Conservation (phyloP, 1,139 yeast genomes). For the Suhomyces guaymorum region DNA sequence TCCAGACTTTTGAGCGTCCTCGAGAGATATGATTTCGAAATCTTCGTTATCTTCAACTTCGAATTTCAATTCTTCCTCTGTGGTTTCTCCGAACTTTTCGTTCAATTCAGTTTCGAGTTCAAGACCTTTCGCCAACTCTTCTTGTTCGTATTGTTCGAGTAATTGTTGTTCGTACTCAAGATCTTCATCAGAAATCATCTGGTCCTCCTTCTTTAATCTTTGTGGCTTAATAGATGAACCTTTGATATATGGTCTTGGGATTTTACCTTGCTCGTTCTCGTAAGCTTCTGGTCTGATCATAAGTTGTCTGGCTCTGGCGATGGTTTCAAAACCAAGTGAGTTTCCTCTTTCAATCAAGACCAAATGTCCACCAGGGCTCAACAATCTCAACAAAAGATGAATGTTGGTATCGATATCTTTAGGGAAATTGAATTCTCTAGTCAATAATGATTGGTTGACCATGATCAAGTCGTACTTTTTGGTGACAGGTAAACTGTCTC, state of each 20-base stretch:
- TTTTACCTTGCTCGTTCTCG: slow-evolving; percentile 56
- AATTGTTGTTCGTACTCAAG: slow-evolving; percentile 34
- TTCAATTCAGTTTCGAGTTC: slow-evolving; percentile 40
- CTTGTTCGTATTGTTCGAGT: slow-evolving; percentile 27
- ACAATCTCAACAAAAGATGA: slow-evolving; percentile 57
- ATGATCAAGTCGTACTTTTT: slow-evolving; percentile 78
- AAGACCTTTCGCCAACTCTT: slow-evolving; percentile 17
- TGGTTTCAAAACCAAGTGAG: slow-evolving; percentile 82
- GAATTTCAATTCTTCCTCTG: slow-evolving; percentile 48
- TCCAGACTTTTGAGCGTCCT: slow-evolving; percentile 17
- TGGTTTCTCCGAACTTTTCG: slow-evolving; percentile 42
- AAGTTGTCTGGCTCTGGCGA: slow-evolving; percentile 88
- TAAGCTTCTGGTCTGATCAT: slow-evolving; percentile 80
- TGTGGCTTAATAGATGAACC: slow-evolving; percentile 51
- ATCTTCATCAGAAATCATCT: slow-evolving; percentile 37
- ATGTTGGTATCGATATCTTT: slow-evolving; percentile 69
- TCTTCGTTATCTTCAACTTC: slow-evolving; percentile 48
- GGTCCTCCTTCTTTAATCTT: slow-evolving; percentile 37
- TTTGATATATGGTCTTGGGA: slow-evolving; percentile 69
- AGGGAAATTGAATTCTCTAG: slow-evolving; percentile 63
- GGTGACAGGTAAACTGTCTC: slow-evolving; percentile 50
- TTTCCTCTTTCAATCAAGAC: slow-evolving; percentile 86
- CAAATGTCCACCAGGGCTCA: slow-evolving; percentile 77
- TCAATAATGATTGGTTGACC: slow-evolving; percentile 74
- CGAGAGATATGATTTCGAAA: slow-evolving; percentile 38